A percentile compares a stretch with the other conserved stretches of the same genome.
Evolutionary conservation across 768 basidiomycete genomes (phyloP).

Genomic region (Suillus americanus): DNA sequence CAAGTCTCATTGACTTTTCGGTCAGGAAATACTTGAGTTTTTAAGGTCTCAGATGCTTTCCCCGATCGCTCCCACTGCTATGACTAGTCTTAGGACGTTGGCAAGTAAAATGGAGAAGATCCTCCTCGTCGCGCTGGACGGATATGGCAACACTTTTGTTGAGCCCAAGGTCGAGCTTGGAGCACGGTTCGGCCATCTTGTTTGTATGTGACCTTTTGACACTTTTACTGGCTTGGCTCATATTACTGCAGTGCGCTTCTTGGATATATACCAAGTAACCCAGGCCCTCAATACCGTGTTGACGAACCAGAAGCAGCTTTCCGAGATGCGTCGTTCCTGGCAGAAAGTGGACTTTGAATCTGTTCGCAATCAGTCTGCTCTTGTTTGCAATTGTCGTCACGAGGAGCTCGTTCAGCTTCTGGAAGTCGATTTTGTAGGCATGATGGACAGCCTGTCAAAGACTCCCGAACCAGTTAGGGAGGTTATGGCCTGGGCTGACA

Average conservation of each 20-base stretch:
- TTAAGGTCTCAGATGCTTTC: slow-evolving; percentile 84
- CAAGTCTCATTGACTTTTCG: slow-evolving; percentile 19
- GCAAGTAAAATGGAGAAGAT: slow-evolving; percentile 94
- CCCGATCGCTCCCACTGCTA: slow-evolving; percentile 63
- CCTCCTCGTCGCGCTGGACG: slow-evolving; percentile 74
- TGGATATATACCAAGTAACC: slow-evolving; percentile 91
- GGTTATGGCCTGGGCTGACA: slow-evolving; percentile 90
- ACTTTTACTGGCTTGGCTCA: slow-evolving; percentile 9
- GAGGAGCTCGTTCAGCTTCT: slow-evolving; percentile 84
- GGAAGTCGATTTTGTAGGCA: slow-evolving; percentile 79
- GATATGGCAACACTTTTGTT: slow-evolving; percentile 85
- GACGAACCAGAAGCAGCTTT: slow-evolving; percentile 80
- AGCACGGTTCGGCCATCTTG: slow-evolving; percentile 87
- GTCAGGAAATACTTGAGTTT: slow-evolving; percentile 83
- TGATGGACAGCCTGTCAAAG: slow-evolving; percentile 71
- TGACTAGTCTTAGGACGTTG: slow-evolving; percentile 73
- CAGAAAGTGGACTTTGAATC: slow-evolving; percentile 87
- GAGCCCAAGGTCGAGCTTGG: slow-evolving; percentile 91
- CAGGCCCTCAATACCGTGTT: slow-evolving; percentile 88
- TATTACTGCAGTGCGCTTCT: slow-evolving; percentile 67
- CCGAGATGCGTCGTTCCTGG: slow-evolving; percentile 88
- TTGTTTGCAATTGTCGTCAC: slow-evolving; percentile 91
- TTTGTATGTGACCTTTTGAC: slow-evolving; percentile 54
- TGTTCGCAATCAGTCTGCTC: slow-evolving; percentile 87
- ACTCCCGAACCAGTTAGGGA: slow-evolving; percentile 80